These are phyloP conservation scores for Intubia oerlemansii DNA, from an alignment of 2,329 filamentous ascomycete species.

Conservation along the genomic window DNA sequence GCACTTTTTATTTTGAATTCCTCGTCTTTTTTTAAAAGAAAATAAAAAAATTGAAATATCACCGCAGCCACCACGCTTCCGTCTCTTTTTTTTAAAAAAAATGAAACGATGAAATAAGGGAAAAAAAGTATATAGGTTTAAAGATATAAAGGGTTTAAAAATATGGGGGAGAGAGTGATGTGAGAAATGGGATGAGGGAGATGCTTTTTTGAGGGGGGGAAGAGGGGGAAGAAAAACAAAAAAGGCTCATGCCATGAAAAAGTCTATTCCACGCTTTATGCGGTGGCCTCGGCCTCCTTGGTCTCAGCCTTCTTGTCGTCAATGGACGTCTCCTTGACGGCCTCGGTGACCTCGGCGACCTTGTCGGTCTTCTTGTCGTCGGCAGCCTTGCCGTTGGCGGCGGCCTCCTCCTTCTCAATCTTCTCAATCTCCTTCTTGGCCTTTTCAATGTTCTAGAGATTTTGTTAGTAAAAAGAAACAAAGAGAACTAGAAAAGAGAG, in stretches of 20 bases:
- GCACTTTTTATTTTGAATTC: too few species aligned
- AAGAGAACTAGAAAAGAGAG: neutral
- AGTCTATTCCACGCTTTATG: too few species aligned
- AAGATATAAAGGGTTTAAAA: neutral
- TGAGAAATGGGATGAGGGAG: neutral
- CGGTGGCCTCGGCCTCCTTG: conserved; percentile 16
- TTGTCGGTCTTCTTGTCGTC: conserved; percentile 22
- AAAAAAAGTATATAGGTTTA: neutral
- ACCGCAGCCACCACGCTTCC: too few species aligned
- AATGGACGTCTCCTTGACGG: conserved; percentile 28
- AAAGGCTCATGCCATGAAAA: neutral
- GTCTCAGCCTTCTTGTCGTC: conserved; percentile 23
- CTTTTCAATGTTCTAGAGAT: conserved; percentile 71
- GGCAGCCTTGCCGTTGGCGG: conserved; percentile 25
- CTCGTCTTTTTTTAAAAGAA: neutral
- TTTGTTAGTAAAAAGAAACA: conserved; percentile 11
- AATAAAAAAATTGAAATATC: neutral
- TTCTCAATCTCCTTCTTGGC: conserved; percentile 88
- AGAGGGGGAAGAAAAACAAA: neutral
- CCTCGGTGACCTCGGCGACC: conserved; percentile 30
- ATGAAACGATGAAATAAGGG: neutral
- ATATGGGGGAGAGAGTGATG: neutral
- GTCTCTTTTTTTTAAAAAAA: neutral
- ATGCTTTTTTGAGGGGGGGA: neutral
- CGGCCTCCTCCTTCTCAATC: conserved; percentile 46